A percentile compares a stretch with the other conserved stretches of the same genome.
These are phyloP conservation scores for Solanum tacnaense DNA, from an alignment of 257 asterid genomes.

Conservation along the genomic window DNA sequence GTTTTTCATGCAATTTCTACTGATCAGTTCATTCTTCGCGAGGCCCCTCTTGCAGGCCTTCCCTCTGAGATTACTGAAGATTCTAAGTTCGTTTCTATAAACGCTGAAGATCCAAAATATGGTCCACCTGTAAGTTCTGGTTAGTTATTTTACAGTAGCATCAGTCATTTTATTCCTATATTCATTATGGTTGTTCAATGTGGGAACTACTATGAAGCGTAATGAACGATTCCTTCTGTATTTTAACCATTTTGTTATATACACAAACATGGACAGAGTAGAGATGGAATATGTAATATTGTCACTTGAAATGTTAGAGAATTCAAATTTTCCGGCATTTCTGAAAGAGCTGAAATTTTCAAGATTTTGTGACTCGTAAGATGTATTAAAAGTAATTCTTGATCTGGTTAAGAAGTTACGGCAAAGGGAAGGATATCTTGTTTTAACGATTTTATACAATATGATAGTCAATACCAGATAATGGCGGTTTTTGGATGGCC, in stretches of 20 bases:
- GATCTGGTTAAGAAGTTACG: background rate
- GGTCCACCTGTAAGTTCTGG: constrained; percentile 97
- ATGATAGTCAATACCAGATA: background rate
- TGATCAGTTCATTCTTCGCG: background rate
- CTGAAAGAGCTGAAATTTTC: background rate
- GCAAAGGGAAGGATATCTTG: background rate
- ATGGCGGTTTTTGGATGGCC: background rate
- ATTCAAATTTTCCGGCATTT: background rate
- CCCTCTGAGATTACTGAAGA: constrained; percentile 71
- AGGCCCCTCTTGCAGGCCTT: constrained; percentile 32
- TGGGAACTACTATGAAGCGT: background rate
- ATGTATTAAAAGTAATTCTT: background rate
- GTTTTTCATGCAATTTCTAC: background rate
- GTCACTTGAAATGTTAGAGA: background rate
- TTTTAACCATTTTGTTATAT: background rate
- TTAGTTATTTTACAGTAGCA: constrained; percentile 23
- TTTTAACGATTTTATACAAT: background rate
- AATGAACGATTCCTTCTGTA: background rate
- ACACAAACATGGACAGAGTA: background rate
- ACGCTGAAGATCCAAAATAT: constrained; percentile 51
- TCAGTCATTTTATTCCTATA: background rate
- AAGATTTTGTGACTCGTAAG: background rate
- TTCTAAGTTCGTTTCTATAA: constrained; percentile 73
- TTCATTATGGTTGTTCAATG: background rate
- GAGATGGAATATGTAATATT: background rate